phyloP scores from a whole-genome alignment of 164 flowering plant genomes.

The Stephania yunnanensis region DNA sequence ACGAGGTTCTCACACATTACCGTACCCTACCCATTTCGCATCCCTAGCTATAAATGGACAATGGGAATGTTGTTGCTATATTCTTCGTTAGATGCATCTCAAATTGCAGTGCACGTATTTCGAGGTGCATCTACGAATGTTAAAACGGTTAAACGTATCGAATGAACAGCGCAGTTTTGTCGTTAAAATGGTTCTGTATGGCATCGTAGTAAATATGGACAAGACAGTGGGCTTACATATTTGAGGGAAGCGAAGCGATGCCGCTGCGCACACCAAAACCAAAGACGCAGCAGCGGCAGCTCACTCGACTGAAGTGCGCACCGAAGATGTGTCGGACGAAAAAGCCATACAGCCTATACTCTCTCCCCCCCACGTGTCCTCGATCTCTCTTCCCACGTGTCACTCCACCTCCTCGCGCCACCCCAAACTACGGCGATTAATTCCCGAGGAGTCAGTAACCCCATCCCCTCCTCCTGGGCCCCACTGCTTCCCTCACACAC shows the following conservation, averaged over 20 bases:
- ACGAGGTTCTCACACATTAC: no score
- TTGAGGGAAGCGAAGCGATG: not conserved
- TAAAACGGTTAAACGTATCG: no score
- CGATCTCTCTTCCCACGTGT: conserved; percentile 14
- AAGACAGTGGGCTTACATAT: not conserved
- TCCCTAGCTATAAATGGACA: no score
- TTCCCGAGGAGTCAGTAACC: not conserved
- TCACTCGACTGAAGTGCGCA: not conserved
- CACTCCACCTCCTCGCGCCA: not conserved
- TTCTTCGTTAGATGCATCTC: no score
- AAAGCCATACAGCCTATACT: conserved; percentile 3
- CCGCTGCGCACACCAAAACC: not conserved
- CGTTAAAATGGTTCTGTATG: not conserved
- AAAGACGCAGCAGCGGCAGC: not conserved
- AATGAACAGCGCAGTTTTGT: no score
- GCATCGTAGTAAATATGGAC: not conserved
- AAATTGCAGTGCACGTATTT: no score
- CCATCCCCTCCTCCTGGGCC: not conserved
- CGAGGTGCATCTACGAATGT: no score
- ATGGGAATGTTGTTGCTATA: no score
- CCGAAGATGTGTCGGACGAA: conserved; percentile 19
- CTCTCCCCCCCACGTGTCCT: not conserved
- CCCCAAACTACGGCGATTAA: not conserved
- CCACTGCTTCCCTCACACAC: not conserved
- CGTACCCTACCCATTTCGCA: no score